Evolutionary conservation across 352 stramenopile genomes (phyloP).

Genomic region (Halophytophthora polymorphica): DNA sequence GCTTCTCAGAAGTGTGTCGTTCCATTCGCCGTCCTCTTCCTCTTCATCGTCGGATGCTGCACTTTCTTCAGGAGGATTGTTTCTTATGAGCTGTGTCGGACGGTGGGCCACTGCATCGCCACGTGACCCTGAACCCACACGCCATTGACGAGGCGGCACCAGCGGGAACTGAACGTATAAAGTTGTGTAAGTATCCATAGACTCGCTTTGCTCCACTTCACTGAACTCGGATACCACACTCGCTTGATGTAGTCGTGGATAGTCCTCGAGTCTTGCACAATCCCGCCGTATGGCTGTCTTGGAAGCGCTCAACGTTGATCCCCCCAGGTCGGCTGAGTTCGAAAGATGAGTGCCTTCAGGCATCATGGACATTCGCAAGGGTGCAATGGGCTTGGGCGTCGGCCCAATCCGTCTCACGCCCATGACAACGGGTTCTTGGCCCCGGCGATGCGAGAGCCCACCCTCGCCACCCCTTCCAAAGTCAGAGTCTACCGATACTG

Average conservation of each 20-base stretch:
- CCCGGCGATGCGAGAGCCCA: background rate
- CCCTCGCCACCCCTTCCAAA: background rate
- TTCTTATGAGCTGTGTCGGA: conserved; percentile 4
- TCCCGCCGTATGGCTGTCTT: background rate
- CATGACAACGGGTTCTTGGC: conserved; percentile 28
- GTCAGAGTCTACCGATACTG: conserved; percentile 22
- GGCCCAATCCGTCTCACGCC: conserved; percentile 24
- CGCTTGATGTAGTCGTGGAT: background rate
- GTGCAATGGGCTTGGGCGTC: conserved; percentile 23
- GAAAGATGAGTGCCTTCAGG: background rate
- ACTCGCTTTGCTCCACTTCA: background rate
- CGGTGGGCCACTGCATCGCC: conserved; percentile 1
- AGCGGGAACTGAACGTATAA: conserved; percentile 66
- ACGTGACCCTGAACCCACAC: conserved; percentile 8
- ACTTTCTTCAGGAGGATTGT: conserved; percentile 5
- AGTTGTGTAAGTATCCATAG: conserved; percentile 19
- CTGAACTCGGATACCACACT: background rate
- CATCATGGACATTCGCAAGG: conserved; percentile 19
- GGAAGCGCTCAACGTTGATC: background rate
- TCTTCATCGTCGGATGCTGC: background rate
- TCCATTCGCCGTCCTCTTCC: background rate
- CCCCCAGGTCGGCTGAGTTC: background rate
- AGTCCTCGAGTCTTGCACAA: background rate
- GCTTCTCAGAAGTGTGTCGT: background rate
- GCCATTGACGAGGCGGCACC: conserved; percentile 28